Evolutionary conservation across 2,329 filamentous ascomycete species (phyloP).

Genomic region (Sarocladiaceae sp.): DNA sequence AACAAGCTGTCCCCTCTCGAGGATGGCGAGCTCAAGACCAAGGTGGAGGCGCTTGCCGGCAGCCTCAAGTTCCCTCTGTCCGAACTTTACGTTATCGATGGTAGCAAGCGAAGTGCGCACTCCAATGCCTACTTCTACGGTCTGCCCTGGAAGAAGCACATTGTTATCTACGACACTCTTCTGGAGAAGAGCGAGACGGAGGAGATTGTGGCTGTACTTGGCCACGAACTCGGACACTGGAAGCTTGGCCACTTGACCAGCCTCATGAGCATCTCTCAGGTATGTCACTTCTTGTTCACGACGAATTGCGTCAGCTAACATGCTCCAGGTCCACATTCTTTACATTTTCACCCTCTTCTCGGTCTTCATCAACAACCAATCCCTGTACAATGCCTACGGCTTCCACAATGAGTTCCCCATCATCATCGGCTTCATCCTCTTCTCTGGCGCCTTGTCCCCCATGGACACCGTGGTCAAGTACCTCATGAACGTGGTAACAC

Average conservation of each 20-base stretch:
- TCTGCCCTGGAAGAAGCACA: constrained; percentile 99
- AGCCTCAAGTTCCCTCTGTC: constrained; percentile 85
- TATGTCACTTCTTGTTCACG: constrained; percentile 28
- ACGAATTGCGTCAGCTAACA: background rate
- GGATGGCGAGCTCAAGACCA: constrained; percentile 78
- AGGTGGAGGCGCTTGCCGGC: constrained; percentile 76
- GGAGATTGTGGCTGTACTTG: constrained; percentile 90
- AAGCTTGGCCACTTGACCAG: constrained; percentile 90
- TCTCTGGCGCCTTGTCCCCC: constrained; percentile 91
- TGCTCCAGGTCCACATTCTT: constrained; percentile 74
- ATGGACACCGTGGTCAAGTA: constrained; percentile 95
- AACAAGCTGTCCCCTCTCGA: constrained; percentile 95
- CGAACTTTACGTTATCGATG: constrained; percentile 91
- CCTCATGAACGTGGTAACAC: constrained; percentile 89
- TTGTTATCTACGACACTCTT: constrained; percentile 97
- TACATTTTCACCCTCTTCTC: constrained; percentile 97
- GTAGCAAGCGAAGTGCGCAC: constrained; percentile 79
- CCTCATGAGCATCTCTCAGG: constrained; percentile 79
- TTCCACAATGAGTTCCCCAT: constrained; percentile 80
- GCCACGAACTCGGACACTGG: constrained; percentile 97
- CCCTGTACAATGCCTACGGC: constrained; percentile 85
- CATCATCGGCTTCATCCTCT: constrained; percentile 94
- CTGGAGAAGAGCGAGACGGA: constrained; percentile 90
- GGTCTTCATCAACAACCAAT: constrained; percentile 92
- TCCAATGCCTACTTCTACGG: constrained; percentile 95